Evolutionary conservation across 169 alveolate genomes (phyloP).

Genomic region (Perkinsus chesapeaki): DNA sequence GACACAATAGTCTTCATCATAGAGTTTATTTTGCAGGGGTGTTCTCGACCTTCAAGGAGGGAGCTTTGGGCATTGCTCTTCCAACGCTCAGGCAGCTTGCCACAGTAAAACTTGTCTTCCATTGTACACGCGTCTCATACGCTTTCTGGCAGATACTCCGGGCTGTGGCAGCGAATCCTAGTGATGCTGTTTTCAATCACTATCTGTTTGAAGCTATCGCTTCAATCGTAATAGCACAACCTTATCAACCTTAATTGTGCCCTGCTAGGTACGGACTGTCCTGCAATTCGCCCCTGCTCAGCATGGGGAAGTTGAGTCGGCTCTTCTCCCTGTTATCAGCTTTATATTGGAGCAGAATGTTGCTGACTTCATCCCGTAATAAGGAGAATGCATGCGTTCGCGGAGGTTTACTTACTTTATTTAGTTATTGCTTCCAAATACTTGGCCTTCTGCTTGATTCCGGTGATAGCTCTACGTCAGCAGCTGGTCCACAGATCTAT

Average conservation of each 20-base stretch:
- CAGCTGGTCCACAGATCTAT: neutral
- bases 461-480: neutral
- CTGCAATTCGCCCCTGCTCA: neutral
- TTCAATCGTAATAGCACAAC: neutral
- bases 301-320: neutral
- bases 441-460: slow-evolving; percentile 11
- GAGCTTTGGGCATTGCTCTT: neutral
- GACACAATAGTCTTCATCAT: neutral
- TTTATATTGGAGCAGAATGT: neutral
- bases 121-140: too few relatives aligned
- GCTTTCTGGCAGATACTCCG: neutral
- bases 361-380: neutral
- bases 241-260: neutral
- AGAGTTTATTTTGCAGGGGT: too few relatives aligned
- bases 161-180: slow-evolving; percentile 5
- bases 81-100: neutral
- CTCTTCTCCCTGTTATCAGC: neutral
- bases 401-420: too few relatives aligned
- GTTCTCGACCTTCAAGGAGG: neutral
- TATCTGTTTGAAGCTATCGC: slow-evolving; percentile 12
- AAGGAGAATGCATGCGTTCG: too few relatives aligned
- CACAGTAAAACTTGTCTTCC: neutral
- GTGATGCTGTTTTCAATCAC: neutral
- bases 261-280: neutral
- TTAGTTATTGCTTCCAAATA: slow-evolving; percentile 3